phyloP scores from a whole-genome alignment of 1,284 basidiomycete genomes.

The Ganoderma boninense region DNA sequence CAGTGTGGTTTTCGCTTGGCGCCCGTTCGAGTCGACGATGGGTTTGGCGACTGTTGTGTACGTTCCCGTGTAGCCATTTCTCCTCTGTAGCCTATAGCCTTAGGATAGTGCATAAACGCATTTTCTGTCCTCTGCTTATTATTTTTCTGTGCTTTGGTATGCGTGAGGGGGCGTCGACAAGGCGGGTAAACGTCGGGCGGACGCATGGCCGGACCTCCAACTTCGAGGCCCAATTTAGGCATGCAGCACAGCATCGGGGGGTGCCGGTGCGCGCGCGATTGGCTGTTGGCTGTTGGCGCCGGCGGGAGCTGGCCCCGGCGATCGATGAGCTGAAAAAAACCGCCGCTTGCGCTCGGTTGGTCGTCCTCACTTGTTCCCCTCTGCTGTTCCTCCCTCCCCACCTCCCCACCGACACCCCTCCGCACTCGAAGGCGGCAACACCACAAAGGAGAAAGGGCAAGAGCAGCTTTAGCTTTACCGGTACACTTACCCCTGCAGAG shows the following conservation, averaged over 20 bases:
- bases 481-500: conserved; percentile 27
- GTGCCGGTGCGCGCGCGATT: conserved; percentile 28
- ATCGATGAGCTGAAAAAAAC: conserved; percentile 37
- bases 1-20: not conserved
- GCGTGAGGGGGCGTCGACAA: not conserved
- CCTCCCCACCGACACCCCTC: too few relatives aligned
- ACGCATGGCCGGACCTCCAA: conserved; percentile 5
- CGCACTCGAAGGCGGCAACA: conserved; percentile 1
- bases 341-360: conserved; percentile 8
- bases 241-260: conserved; percentile 22
- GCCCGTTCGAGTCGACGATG: not conserved
- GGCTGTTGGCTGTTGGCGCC: too few relatives aligned
- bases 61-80: not conserved
- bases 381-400: conserved; percentile 17
- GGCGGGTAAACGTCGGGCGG: conserved; percentile 22
- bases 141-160: not conserved
- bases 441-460: conserved; percentile 7
- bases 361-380: not conserved
- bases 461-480: too few relatives aligned
- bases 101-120: not conserved
- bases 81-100: conserved; percentile 1
- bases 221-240: conserved; percentile 14
- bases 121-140: not conserved
- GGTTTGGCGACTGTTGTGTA: not conserved
- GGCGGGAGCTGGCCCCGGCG: conserved; percentile 8